phyloP scores from a whole-genome alignment of 2,329 filamentous ascomycete species.

The Emergomyces pasteurianus region DNA sequence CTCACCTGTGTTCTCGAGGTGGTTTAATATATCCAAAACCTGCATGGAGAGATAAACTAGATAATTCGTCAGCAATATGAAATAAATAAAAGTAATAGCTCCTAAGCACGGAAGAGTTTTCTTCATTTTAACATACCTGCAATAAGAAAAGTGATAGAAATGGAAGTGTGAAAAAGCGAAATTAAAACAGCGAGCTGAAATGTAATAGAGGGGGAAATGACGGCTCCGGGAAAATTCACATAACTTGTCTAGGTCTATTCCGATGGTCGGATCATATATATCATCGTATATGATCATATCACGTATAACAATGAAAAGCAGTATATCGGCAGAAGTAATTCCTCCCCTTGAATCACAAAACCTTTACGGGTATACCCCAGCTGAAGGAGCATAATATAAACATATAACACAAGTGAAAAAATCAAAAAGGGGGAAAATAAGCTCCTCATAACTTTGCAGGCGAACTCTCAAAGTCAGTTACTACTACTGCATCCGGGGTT shows the following conservation, averaged over 20 bases:
- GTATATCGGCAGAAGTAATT: too few relatives aligned
- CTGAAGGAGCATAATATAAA: neutral
- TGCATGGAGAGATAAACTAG: neutral
- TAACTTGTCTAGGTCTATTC: neutral
- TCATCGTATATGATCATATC: neutral
- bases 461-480: neutral
- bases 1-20: neutral
- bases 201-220: neutral
- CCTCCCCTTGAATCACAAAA: neutral
- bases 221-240: neutral
- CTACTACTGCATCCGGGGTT: constrained; percentile 6
- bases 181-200: neutral
- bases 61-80: neutral
- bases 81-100: neutral
- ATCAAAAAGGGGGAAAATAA: neutral
- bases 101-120: neutral
- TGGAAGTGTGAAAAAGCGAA: neutral
- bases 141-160: neutral
- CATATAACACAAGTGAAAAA: neutral
- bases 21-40: neutral
- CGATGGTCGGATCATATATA: neutral
- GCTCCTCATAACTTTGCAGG: neutral
- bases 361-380: neutral
- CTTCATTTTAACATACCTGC: neutral
- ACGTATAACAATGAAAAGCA: neutral